Evolutionary conservation across 2,329 filamentous ascomycete genomes (phyloP).

Genomic region (Alternaria triticimaculans): DNA sequence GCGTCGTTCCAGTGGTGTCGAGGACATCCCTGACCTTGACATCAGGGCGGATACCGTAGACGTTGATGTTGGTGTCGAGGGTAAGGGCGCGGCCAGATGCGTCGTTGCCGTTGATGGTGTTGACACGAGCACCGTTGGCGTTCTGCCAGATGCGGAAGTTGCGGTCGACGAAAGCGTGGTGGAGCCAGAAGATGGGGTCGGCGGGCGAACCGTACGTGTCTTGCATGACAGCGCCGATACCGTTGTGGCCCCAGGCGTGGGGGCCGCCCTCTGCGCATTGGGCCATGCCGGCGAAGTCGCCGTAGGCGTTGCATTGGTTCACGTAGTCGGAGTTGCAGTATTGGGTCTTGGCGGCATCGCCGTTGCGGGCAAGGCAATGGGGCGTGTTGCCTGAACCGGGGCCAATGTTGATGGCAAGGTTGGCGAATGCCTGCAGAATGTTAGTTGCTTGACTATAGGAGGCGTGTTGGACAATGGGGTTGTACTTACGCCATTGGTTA

Average conservation of each 20-base stretch:
- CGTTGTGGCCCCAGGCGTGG: slow-evolving; percentile 47
- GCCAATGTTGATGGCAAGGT: slow-evolving; percentile 39
- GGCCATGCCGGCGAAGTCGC: slow-evolving; percentile 38
- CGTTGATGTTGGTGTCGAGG: slow-evolving; percentile 35
- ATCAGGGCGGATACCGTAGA: slow-evolving; percentile 36
- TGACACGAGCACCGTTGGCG: slow-evolving; percentile 28
- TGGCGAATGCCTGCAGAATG: slow-evolving; percentile 38
- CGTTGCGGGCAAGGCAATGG: slow-evolving; percentile 44
- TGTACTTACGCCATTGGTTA: slow-evolving; percentile 43
- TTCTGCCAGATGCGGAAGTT: slow-evolving; percentile 61
- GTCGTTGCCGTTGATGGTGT: slow-evolving; percentile 51
- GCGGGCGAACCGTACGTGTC: slow-evolving; percentile 42
- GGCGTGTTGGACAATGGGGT: neutral
- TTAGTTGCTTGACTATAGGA: slow-evolving; percentile 5
- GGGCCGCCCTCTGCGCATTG: slow-evolving; percentile 37
- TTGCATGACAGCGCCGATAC: slow-evolving; percentile 44
- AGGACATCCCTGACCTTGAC: slow-evolving; percentile 40
- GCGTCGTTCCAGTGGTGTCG: slow-evolving; percentile 28
- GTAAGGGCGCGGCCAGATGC: slow-evolving; percentile 27
- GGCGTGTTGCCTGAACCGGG: slow-evolving; percentile 33
- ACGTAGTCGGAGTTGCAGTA: slow-evolving; percentile 39
- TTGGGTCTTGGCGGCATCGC: slow-evolving; percentile 29
- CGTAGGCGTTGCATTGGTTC: slow-evolving; percentile 33
- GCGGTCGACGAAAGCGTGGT: slow-evolving; percentile 59
- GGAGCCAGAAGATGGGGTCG: slow-evolving; percentile 56